Evolutionary conservation across 306 rosid genomes (phyloP).

Genomic region (Ziziphus jujuba): DNA sequence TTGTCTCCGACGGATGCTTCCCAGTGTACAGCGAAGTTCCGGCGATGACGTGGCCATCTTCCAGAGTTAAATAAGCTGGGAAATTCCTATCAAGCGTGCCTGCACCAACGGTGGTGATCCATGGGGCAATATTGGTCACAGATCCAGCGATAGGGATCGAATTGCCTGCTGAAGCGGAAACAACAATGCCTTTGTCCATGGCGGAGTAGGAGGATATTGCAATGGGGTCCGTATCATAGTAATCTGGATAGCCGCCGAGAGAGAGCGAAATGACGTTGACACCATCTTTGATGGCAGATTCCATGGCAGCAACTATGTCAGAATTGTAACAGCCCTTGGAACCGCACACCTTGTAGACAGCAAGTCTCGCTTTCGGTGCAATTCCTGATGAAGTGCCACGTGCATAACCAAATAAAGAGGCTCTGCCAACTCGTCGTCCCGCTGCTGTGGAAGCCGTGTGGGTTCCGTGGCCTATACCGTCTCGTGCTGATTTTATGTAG

Average conservation of each 20-base stretch:
- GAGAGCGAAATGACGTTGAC: constrained; percentile 27
- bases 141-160: neutral
- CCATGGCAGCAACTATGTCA: constrained; percentile 18
- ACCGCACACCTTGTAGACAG: constrained; percentile 22
- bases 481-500: constrained; percentile 13
- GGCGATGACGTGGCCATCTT: constrained; percentile 15
- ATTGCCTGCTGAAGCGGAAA: constrained; percentile 24
- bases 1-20: neutral
- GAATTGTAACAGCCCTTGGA: neutral
- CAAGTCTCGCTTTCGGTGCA: constrained; percentile 11
- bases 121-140: constrained; percentile 16
- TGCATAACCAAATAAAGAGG: constrained; percentile 16
- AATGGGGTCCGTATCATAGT: neutral
- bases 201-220: constrained; percentile 19
- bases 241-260: neutral
- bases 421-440: constrained; percentile 11
- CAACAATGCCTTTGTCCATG: constrained; percentile 15
- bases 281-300: constrained; percentile 24
- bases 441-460: constrained; percentile 30
- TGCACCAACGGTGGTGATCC: constrained; percentile 30
- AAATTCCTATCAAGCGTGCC: constrained; percentile 27
- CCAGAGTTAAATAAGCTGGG: constrained; percentile 13
- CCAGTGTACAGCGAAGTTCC: constrained; percentile 16
- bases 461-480: constrained; percentile 18
- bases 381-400: constrained; percentile 19